Evolutionary conservation across 2,329 filamentous ascomycete genomes (phyloP), one percentile per base, ranked within the genome.

Genomic region (Ceratocystis destructans): DNA sequence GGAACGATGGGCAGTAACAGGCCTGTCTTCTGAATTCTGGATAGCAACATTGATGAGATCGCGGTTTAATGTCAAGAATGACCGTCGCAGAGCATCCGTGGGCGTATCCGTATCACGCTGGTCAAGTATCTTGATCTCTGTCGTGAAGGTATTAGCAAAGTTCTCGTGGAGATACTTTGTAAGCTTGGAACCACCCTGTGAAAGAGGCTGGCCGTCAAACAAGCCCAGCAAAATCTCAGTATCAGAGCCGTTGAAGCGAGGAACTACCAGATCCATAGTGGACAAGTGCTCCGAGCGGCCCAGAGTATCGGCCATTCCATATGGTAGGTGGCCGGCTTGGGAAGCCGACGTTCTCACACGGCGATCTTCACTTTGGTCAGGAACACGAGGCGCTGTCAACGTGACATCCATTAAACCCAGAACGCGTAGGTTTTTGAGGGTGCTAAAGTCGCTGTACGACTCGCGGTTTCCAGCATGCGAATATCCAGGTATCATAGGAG

Each of bases 391-490:
- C 61, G 93, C 90, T 20, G 90, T 96, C 69, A 97, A 83, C 0
- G 94, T 99, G 33, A 99, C 94, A 77, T 99, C 94, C 92, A 99
- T 99, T 72, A 99, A 77, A 31, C 94, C 94, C 46, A 99, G 81
- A 17, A 97, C 87, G 45, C 94, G 83, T 65, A 99, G 80, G 72
- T 96, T 93, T 64, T 82, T 80, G 55, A 99, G 80, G 0, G 89
- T 88, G 70, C 85, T 92, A 74, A 99, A 99, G 73, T 96, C 93
- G 0, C 93, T 96, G 67, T 80, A 96, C 25, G 50, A 64, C 10
- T 55, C 53, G 2, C 59, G 57, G 5, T 59, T 59, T 37, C 55
- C 55, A 8, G 28, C 55, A 37, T 59, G 55, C 15, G 55, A 37
- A 59, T 31, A 64, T 5, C 46, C 50, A 3, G 63, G 46, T 76